Evolutionary conservation across 2,329 filamentous ascomycete species (phyloP), one percentile per base, ranked within the genome.

Genomic region (Biscogniauxia sp.): DNA sequence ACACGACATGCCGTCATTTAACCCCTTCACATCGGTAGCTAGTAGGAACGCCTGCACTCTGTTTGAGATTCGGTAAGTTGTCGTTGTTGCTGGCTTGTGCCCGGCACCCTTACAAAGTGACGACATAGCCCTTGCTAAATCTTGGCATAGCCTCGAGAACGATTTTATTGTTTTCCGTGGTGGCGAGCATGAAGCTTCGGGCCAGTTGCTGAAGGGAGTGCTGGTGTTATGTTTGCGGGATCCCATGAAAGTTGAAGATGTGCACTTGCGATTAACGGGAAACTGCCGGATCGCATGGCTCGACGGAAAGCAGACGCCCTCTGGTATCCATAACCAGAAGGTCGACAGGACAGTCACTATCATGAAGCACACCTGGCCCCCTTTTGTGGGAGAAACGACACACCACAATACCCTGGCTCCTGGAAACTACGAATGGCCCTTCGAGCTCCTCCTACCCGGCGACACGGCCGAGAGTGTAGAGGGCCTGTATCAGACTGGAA

Each of bases 391-490:
- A 9, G 80, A 82, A 59, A 74, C 74, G 6, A 78, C 79, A n/a
- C 82, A 84, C 63, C 85, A 83, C 68, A 80, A 81, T 65, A 82
- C 83, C 6, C 78, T 94, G 25, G 81, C 83, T 4, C 85, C 89
- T 25, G 90, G 90, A 64, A 94, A 94, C 75, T 92, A 95, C 76
- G 90, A 93, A 74, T 94, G 90, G 78, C 90, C 90, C 0, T 94
- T 95, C 73, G 87, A 92, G 68, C 80, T 88, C 60, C 80, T 90
- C 60, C 79, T 94, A n/a, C 84, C 89, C 17, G 91, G 91, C 60
- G 79, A 85, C 69, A 87, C 83, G 23, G 85, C 92, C 19, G 95
- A 98, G 82, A 97, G 92, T 71, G 86, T 99, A 50, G 95, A 98
- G 77, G 95, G 95, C 3, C 80, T 98, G 59, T 83, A 85, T 59